phyloP scores from a whole-genome alignment of 148 eudicot genomes.

The Chenopodium quinoa region DNA sequence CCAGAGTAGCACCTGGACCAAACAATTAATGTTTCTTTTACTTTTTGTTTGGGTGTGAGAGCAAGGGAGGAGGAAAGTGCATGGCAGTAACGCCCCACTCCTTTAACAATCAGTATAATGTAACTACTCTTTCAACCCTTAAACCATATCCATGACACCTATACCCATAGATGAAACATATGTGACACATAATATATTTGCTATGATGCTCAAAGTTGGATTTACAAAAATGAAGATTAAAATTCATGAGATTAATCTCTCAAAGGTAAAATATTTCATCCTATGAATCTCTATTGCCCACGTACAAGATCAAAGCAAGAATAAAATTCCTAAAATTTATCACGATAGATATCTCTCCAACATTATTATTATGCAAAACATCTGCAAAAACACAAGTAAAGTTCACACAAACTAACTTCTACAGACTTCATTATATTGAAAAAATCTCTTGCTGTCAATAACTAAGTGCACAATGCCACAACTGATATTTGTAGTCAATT shows the following conservation, averaged over 20 bases:
- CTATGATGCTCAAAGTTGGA: neutral
- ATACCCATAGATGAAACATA: neutral
- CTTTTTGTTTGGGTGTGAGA: neutral
- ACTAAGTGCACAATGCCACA: neutral
- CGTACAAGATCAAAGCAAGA: neutral
- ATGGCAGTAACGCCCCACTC: neutral
- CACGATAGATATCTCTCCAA: neutral
- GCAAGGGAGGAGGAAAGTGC: neutral
- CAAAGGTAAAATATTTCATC: neutral
- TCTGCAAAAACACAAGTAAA: neutral
- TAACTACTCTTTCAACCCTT: neutral
- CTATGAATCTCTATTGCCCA: neutral
- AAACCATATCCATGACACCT: neutral
- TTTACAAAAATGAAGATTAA: neutral
- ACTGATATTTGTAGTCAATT: neutral
- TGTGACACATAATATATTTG: neutral
- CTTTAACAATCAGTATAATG: neutral
- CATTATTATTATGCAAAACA: neutral
- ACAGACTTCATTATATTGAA: neutral
- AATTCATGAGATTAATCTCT: neutral
- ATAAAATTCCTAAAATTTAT: neutral
- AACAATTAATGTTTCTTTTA: neutral
- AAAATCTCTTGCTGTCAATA: neutral
- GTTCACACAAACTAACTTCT: neutral
- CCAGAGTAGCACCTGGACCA: neutral